Base-by-base conservation (phyloP, 2,329 filamentous ascomycete species). In the Teratosphaeria nubilosa region DNA sequence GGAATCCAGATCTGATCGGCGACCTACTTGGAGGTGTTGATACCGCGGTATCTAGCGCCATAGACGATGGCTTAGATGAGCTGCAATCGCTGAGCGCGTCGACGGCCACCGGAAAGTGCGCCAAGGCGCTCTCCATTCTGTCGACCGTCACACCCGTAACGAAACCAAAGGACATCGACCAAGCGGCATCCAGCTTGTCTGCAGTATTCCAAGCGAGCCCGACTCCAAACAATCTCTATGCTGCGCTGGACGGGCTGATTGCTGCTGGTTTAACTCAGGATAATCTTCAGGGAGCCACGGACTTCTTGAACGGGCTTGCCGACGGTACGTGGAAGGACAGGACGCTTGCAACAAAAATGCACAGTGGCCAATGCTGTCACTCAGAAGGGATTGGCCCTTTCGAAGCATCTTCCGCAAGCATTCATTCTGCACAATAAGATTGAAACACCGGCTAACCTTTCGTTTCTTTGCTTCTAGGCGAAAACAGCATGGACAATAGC, bases 261-360 rank as follows among this genome's bases (percentile, higher is more conserved):
- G 65, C 62, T 9, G 65, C 64, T 14, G 70, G 70, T 10, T 58
- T 73, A n/a, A 66, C 65, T 1, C 60, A 62, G 2, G 64, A 68
- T n/a, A 68, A 66, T 27, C 56, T 66, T 7, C 57, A 56, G 0
- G 57, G 58, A 27, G 52, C 63, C 20, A 30, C 66, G 3, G 48
- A 59, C 5, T 66, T 63, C 56, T 54, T 68, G 5, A 58, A 64
- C 1, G 68, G 68, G 14, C 53, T 57, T 16, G 58, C 63, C n/a
- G 58, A 58, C 16, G 67, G 34, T 41, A 41, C 14, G 34, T 41
- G 5, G 34, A 41, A 5, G 11, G 13, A 14, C 2, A 16, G 16
- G 5, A 16, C 5, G 34, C 16, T 14, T n/a, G 13, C 10, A 41
- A 41, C 13, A 41, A 14, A 14, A 41, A 14, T 7, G 13, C 34